These are phyloP conservation scores for Phaffia rhodozyma DNA, from an alignment of 1,284 basidiomycete species.

Conservation along the genomic window DNA sequence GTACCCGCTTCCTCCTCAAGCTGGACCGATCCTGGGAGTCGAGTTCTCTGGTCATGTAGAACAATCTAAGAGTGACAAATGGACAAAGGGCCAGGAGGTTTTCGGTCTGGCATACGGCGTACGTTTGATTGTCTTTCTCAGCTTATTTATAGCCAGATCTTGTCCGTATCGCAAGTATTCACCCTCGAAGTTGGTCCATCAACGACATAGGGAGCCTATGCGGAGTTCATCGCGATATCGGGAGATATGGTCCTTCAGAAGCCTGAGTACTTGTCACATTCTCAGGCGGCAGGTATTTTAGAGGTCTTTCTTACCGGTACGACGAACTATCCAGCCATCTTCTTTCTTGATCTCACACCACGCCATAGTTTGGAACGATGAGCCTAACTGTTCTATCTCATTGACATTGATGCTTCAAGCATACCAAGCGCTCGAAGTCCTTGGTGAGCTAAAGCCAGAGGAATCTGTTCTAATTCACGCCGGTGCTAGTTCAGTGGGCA, in stretches of 20 bases:
- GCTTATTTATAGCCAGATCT: neutral
- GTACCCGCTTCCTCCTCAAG: slow-evolving; percentile 68
- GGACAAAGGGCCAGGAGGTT: slow-evolving; percentile 65
- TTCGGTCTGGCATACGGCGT: slow-evolving; percentile 64
- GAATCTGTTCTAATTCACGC: slow-evolving; percentile 58
- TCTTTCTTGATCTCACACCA: too few relatives aligned
- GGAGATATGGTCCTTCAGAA: slow-evolving; percentile 63
- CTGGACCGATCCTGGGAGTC: slow-evolving; percentile 69
- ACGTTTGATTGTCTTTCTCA: slow-evolving; percentile 24
- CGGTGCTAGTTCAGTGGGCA: slow-evolving; percentile 77
- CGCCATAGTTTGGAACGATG: too few relatives aligned
- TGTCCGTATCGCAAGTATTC: neutral
- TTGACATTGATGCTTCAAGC: slow-evolving; percentile 38
- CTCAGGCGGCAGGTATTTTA: slow-evolving; percentile 70
- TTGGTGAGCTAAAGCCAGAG: slow-evolving; percentile 55
- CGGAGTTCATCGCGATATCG: slow-evolving; percentile 66
- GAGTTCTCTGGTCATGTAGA: slow-evolving; percentile 73
- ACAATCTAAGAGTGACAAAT: slow-evolving; percentile 41
- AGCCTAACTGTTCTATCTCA: neutral
- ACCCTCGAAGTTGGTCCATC: neutral
- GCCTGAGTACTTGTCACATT: slow-evolving; percentile 62
- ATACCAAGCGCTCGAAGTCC: slow-evolving; percentile 65
- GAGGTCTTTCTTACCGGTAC: slow-evolving; percentile 76
- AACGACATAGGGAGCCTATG: slow-evolving; percentile 64
- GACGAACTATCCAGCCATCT: too few relatives aligned